Evolutionary conservation across 2,329 filamentous ascomycete species (phyloP).

Genomic region (Hypomyces rosellus): DNA sequence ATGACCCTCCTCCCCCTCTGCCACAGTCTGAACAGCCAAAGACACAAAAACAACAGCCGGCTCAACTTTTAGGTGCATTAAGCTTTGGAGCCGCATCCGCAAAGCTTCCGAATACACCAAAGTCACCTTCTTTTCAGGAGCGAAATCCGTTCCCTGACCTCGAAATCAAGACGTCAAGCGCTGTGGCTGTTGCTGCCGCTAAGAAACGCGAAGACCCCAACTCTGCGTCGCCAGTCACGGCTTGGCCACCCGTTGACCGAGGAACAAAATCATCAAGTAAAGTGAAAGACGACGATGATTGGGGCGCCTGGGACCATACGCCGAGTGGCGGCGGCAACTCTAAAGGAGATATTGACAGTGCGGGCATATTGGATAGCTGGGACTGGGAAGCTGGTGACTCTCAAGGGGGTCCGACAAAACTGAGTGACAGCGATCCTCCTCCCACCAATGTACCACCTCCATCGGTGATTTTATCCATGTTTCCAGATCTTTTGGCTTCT

Average conservation of each 20-base stretch:
- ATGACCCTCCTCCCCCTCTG: constrained; percentile 22
- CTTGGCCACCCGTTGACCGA: constrained; percentile 32
- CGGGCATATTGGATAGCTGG: constrained; percentile 33
- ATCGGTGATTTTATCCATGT: constrained; percentile 70
- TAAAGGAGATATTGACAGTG: constrained; percentile 12
- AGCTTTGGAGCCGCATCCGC: constrained; percentile 22
- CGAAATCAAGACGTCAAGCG: constrained; percentile 34
- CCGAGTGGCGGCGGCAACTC: constrained; percentile 20
- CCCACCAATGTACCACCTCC: constrained; percentile 88
- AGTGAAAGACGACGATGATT: constrained; percentile 36
- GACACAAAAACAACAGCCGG: constrained; percentile 20
- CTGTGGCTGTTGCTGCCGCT: constrained; percentile 27
- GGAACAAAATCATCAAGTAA: constrained; percentile 18
- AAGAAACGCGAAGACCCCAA: constrained; percentile 16
- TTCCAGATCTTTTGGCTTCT: constrained; percentile 63
- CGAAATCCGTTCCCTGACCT: constrained; percentile 48
- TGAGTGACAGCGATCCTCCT: constrained; percentile 41
- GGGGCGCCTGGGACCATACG: constrained; percentile 47
- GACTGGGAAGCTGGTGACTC: constrained; percentile 41
- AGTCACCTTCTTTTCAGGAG: constrained; percentile 47
- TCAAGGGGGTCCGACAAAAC: constrained; percentile 17
- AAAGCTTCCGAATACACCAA: constrained; percentile 40
- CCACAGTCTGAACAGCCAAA: constrained; percentile 13
- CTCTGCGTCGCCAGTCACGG: constrained; percentile 33
- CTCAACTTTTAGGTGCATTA: constrained; percentile 25